Conservation (phyloP, 202 grass and related monocot genomes). For the Brachypodium distachyon region DNA sequence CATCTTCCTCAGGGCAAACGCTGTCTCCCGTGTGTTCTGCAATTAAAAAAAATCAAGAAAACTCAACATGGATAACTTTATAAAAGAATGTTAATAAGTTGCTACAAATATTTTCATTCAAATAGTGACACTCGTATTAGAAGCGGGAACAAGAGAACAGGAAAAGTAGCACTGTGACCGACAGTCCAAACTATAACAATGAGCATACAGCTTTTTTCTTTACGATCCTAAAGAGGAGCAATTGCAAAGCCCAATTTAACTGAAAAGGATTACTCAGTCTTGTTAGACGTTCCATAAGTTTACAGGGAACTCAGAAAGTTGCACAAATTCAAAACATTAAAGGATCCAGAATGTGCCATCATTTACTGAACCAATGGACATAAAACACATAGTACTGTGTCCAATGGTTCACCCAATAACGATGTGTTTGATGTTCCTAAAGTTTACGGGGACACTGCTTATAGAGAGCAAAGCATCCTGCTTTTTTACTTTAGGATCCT, state of each 20-base stretch:
- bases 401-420: conserved; percentile 43
- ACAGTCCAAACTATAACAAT: neutral
- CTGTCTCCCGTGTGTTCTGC: conserved; percentile 60
- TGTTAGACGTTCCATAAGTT: too few relatives aligned
- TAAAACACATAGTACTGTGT: neutral
- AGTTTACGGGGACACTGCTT: conserved; percentile 27
- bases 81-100: neutral
- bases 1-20: conserved; percentile 41
- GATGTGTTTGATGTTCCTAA: conserved; percentile 23
- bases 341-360: neutral
- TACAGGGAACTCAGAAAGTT: neutral
- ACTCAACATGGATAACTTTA: neutral
- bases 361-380: conserved; percentile 47
- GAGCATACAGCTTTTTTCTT: neutral
- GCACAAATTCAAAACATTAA: neutral
- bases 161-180: too few relatives aligned
- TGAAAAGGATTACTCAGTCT: neutral
- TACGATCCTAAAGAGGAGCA: neutral
- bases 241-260: neutral
- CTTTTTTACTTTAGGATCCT: conserved; percentile 30
- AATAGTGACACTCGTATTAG: neutral
- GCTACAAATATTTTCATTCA: neutral
- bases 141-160: too few relatives aligned
- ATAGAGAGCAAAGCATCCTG: conserved; percentile 24
- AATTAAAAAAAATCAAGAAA: neutral